Evolutionary conservation across 257 asterid species (phyloP), one percentile per base, ranked within the genome.

Genomic region (Coffea eugenioides): DNA sequence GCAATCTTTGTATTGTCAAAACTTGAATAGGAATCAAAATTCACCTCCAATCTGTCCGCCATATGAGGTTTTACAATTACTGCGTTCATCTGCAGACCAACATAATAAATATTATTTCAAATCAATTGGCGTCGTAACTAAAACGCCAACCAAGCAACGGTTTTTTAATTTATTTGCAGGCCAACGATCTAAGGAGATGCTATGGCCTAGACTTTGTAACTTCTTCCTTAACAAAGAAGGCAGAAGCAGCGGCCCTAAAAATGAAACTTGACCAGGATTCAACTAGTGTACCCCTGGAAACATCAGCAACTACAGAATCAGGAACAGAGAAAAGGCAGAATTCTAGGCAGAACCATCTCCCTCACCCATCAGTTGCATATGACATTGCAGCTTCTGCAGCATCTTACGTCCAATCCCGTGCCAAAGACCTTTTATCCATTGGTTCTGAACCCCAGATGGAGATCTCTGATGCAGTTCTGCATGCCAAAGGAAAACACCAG

Each of bases 301-400:
- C 82, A 59, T 39, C 82, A 20, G 83, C 66, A 71, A 49, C 23
- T 72, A 23, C 20, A 51, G 68, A 48, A 41, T 74, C 80, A 48
- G 23, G 11, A 21, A 23, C 84, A 41, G 75, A 85, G 66, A 46
- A 82, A 46, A 80, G 16, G 2, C 74, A 76, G n/a, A 77, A 73
- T 45, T 45, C 67, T 1, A 77, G 57, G 76, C 65, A 80, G 57
- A 91, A 77, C 36, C 71, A 74, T 67, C 80, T 72, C n/a, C 76
- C 69, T 69, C 85, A 82, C 0, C 88, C 90, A 41, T 77, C 83
- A 15, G 87, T 90, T 65, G 97, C 97, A 39, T 94, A 94, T 51
- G 92, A 90, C 80, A 93, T 95, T 51, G 97, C 98, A 25, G 94
- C 95, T 34, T 88, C 97, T 0, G 98, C 98, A 20, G 97, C 98